These are phyloP conservation scores for Sclerotinia minor DNA, from an alignment of 2,329 filamentous ascomycete species.

Conservation along the genomic window DNA sequence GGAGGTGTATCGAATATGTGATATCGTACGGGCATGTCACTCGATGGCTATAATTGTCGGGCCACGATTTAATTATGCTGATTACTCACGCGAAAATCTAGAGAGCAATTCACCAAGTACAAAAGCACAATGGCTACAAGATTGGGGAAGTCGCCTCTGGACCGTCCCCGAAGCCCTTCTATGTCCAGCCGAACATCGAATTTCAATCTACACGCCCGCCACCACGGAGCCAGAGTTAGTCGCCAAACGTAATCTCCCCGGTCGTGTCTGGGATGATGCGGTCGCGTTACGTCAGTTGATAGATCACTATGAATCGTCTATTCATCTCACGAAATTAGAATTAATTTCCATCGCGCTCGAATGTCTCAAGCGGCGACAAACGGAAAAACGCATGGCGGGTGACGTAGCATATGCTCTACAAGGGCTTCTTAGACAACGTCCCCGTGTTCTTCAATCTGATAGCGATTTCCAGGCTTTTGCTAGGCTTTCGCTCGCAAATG, in stretches of 20 bases:
- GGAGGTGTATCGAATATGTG: constrained; percentile 30
- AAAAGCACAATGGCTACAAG: constrained; percentile 15
- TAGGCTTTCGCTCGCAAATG: constrained; percentile 40
- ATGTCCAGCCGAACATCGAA: background rate
- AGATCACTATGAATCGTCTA: constrained; percentile 38
- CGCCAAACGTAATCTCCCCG: constrained; percentile 8
- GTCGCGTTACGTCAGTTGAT: constrained; percentile 29
- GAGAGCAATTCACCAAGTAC: constrained; percentile 10
- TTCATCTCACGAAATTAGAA: constrained; percentile 39
- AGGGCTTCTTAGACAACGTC: constrained; percentile 38
- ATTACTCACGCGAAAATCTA: background rate
- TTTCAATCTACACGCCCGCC: constrained; percentile 8
- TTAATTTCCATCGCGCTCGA: constrained; percentile 36
- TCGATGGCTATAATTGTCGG: constrained; percentile 27
- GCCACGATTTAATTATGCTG: constrained; percentile 1
- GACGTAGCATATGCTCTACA: constrained; percentile 41
- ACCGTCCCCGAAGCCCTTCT: constrained; percentile 28
- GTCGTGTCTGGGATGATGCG: constrained; percentile 10
- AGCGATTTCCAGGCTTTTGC: constrained; percentile 40
- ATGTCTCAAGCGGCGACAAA: constrained; percentile 29
- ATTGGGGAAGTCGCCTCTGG: constrained; percentile 28
- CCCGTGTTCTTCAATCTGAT: constrained; percentile 34
- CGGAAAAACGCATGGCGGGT: constrained; percentile 27
- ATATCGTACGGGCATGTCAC: constrained; percentile 30
- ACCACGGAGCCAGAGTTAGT: background rate